Evolutionary conservation across 2,329 filamentous ascomycete species (phyloP), one percentile per base, ranked within the genome.

Genomic region (Aspergillus ustus): DNA sequence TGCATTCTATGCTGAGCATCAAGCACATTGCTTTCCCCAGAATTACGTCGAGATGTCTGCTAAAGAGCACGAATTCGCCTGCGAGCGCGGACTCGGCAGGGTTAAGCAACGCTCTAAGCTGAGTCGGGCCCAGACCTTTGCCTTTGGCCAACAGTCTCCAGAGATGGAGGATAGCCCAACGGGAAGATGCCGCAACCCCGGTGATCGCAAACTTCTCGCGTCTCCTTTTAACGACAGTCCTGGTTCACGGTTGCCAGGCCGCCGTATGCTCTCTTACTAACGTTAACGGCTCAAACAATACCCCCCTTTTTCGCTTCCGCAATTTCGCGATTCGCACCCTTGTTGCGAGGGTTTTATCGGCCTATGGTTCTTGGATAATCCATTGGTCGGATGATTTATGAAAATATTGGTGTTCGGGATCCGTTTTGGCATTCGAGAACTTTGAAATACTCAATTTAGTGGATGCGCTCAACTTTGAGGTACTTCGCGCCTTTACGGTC

Each of bases 31-130:
- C 83, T 95, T 89, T 70, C 95, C 95, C 22, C 93, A 96, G 72
- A 93, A 94, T 74, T 99, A 99, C 74, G 92, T 99, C 62, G 93
- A 95, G 78, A 99, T 99, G 95, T 91, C 89, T 67, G 92, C 91
- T 67, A 91, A 94, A 74, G 92, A 94, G 75, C 93, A 99, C 78
- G 91, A 92, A 70, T 89, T 89, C 71, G 95, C 93, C 48, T 98
- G 95, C 76, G 95, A 99, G 81, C 91, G 92, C 69, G 94, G 96
- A 71, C 89, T 99, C 83, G 92, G 93, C 71, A 93, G 93, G 75
- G 87, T 99, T 70, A 94, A 96, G 78, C 90, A 95, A 75, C 85
- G 93, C 70, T 90, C 91, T 69, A 95, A 94, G 72, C 84, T 99
- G 60, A 87, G 87, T 75, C 88, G 95, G 66, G 93, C 95, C 34